Conservation (phyloP, 768 basidiomycete genomes). For the Lentinula lateritia region DNA sequence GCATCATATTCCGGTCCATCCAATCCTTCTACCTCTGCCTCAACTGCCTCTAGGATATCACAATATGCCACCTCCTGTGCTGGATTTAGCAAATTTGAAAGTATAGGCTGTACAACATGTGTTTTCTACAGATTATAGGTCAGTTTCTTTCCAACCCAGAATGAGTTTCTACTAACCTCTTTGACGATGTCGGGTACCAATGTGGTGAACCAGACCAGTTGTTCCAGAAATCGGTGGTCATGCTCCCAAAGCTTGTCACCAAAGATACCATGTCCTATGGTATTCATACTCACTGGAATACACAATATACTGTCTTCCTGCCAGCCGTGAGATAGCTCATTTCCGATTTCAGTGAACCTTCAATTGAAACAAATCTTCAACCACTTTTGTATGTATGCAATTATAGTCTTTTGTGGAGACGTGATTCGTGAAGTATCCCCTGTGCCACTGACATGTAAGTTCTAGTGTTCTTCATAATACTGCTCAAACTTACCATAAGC, state of each 20-base stretch:
- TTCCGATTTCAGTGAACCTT: not conserved
- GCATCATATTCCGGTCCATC: not conserved
- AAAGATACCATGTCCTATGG: not conserved
- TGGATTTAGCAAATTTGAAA: not conserved
- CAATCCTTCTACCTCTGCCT: not conserved
- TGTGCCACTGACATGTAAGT: no score
- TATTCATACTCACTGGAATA: not conserved
- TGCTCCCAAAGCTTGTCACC: not conserved
- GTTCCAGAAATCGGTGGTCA: not conserved
- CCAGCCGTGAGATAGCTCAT: not conserved
- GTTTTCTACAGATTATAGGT: no score
- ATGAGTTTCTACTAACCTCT: no score
- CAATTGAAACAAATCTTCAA: not conserved
- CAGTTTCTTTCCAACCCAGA: no score
- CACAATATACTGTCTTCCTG: slow-evolving; percentile 2
- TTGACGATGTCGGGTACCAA: not conserved
- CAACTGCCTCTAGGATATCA: not conserved
- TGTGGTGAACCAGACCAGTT: not conserved
- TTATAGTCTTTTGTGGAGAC: not conserved
- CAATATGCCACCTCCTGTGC: not conserved
- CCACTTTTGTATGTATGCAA: not conserved
- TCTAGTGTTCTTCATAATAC: no score
- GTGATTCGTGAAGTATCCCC: not conserved
- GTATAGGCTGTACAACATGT: not conserved
- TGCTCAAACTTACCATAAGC: slow-evolving; percentile 5